Evolutionary conservation across 164 flowering plant genomes (phyloP), one percentile per base, ranked within the genome.

Genomic region (Macadamia integrifolia): DNA sequence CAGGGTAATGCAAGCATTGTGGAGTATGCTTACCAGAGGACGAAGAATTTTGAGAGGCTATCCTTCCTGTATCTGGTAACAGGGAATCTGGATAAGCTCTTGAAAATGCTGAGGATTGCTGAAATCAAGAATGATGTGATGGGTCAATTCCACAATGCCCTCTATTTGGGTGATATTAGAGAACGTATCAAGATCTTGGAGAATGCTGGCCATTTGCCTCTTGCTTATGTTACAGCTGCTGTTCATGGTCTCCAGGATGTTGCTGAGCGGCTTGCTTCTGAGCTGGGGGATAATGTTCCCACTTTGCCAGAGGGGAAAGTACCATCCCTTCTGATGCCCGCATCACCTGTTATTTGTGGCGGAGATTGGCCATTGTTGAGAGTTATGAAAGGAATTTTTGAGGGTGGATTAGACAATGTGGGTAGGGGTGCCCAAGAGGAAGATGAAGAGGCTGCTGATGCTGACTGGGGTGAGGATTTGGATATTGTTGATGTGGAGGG

Each of bases 121-220:
- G 81, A 80, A 63, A 68, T 80, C 1, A 78, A 80, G 66, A 77
- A 73, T 57, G 75, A 80, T 68, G 79, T 80, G 35, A 78, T 80
- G 83, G 83, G 83, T 50, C 83, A 80, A 68, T 80, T 80, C 60
- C 83, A 80, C 66, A 80, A 80, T 73, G 79, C 83, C 52, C 65
- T 80, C 14, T 80, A 80, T 42, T 69, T 80, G 15, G 83, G 83
- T 31, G 81, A 80, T 50, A 60, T 80, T 18, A 72, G 57, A 60
- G 83, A 80, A 46, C 79, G 83, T 61, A 77, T 80, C 28, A 80
- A 70, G 66, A 75, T 80, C 42, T 69, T 80, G 68, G 83, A 80
- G 57, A 71, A 75, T 56, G 74, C 78, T 46, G 83, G 83, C 12
- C 83, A 80, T 58, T 60, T 78, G 52, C 77, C 81, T 23, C 83